Base-by-base conservation (phyloP, 2,329 filamentous ascomycete species). In the Pyricularia sp. region DNA sequence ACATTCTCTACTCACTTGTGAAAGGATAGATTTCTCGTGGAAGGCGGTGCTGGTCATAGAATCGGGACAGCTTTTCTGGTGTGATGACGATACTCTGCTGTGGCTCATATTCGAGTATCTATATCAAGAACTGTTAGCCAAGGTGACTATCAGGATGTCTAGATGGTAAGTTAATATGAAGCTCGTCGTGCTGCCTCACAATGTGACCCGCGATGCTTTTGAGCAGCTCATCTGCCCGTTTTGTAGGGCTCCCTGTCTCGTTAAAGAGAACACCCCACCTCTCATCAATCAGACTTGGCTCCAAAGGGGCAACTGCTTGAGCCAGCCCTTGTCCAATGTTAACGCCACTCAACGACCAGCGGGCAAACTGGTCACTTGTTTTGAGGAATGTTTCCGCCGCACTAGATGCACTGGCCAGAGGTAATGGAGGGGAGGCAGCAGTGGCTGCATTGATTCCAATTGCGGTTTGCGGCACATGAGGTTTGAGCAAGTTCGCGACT, bases 201-300 rank as follows among this genome's bases (percentile, higher is more conserved):
- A 97, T 80, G 76, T 93, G 89, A 68, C 87, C 83, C 14, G 92
- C 92, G 69, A 97, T 81, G 0, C 92, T 92, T 69, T 88, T 83
- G 66, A 96, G 79, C 58, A 95, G 88, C 72, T 93, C 86, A 0
- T 86, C 86, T 20, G 94, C 82, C 67, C 92, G 84, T 65, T 83
- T 78, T 0, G 92, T 94, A 0, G 91, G 87, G 69, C 85, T 83
- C 0, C 89, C 90, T 31, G 88, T 82, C 2, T 83, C 80, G 65
- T 91, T 88, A 75, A 96, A 96, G 2, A 97, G 77, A 11, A 82
- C 83, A 6, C 92, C 90, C 93, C 93, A 97, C 75, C 69, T 71
- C 28, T 69, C 69, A 55, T 73, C 72, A 33, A 7, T 30, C 9
- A 67, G 17, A 14, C 66, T 61, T 25, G 50, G 25, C 28, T 28